phyloP scores from a whole-genome alignment of 331 rosid species.

The Rhamnella rubrinervis region DNA sequence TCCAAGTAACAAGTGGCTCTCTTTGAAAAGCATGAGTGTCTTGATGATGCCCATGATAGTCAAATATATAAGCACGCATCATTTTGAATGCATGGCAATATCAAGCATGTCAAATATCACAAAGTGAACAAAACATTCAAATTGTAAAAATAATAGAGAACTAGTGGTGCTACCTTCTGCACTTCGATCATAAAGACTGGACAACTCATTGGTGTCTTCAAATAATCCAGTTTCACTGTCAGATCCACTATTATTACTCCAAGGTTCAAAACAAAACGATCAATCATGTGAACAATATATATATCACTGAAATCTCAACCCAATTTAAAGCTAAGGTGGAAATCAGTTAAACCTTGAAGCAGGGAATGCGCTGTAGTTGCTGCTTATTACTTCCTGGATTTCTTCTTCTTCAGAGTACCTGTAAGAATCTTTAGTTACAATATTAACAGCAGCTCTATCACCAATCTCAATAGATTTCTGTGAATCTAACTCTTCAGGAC shows the following conservation, averaged over 20 bases:
- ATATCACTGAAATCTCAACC: not conserved
- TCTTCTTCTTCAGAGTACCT: constrained; percentile 24
- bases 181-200: constrained; percentile 35
- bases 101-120: not conserved
- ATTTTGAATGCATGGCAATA: not conserved
- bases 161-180: constrained; percentile 37
- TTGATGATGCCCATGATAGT: constrained; percentile 24
- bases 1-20: constrained; percentile 75
- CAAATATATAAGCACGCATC: constrained; percentile 6
- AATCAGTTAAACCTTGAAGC: constrained; percentile 48
- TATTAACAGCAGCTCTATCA: constrained; percentile 31
- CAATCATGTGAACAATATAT: not conserved
- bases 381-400: constrained; percentile 21
- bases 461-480: constrained; percentile 26
- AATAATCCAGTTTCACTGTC: constrained; percentile 37
- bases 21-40: constrained; percentile 63
- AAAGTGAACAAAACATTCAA: not conserved
- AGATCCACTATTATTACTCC: constrained; percentile 38
- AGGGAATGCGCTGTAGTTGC: constrained; percentile 33
- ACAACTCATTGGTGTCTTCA: constrained; percentile 32
- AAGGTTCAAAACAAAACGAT: constrained; percentile 18
- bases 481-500: constrained; percentile 29
- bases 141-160: constrained; percentile 21
- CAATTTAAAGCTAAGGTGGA: constrained; percentile 7
- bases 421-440: constrained; percentile 31